Conservation (phyloP, 805 yeast species). For the Candida xyloterini region DNA sequence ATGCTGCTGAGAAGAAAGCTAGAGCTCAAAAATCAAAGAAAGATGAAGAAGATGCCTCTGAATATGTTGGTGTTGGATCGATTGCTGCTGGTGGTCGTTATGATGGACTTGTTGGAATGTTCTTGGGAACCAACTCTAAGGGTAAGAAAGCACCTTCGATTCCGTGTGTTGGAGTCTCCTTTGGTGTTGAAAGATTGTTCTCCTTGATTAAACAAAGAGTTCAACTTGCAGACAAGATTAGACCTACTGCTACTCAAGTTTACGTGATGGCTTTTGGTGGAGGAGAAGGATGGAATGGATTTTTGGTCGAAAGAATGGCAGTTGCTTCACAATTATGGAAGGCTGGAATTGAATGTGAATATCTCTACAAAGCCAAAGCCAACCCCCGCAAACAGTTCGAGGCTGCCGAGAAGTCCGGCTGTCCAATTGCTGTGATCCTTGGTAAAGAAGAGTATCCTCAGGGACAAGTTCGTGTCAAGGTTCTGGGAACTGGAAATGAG, state of each 20-base stretch:
- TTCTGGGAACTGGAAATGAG: conserved; percentile 78
- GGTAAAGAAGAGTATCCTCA: conserved; percentile 91
- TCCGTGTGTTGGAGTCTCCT: conserved; percentile 97
- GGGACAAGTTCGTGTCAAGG: conserved; percentile 82
- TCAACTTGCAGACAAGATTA: conserved; percentile 57
- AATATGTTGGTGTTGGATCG: conserved; percentile 96
- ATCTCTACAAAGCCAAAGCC: conserved; percentile 87
- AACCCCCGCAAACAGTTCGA: conserved; percentile 96
- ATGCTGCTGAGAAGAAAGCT: conserved; percentile 65
- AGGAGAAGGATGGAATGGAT: conserved; percentile 94
- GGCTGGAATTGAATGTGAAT: conserved; percentile 87
- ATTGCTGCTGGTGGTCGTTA: conserved; percentile 99
- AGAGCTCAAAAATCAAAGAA: conserved; percentile 32
- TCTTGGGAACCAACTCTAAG: conserved; percentile 77
- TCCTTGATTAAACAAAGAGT: conserved; percentile 81
- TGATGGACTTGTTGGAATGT: conserved; percentile 96
- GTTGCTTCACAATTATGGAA: conserved; percentile 82
- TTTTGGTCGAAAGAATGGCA: conserved; percentile 85
- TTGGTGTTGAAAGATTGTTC: conserved; percentile 94
- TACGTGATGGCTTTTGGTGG: conserved; percentile 98
- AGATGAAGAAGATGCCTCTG: conserved; percentile 89
- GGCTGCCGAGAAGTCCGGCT: conserved; percentile 94
- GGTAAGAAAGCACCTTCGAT: conserved; percentile 62
- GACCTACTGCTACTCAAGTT: conserved; percentile 88
- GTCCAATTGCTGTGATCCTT: conserved; percentile 84